Conservation (phyloP, 179 eudicot genomes). For the Carnegiea gigantea region DNA sequence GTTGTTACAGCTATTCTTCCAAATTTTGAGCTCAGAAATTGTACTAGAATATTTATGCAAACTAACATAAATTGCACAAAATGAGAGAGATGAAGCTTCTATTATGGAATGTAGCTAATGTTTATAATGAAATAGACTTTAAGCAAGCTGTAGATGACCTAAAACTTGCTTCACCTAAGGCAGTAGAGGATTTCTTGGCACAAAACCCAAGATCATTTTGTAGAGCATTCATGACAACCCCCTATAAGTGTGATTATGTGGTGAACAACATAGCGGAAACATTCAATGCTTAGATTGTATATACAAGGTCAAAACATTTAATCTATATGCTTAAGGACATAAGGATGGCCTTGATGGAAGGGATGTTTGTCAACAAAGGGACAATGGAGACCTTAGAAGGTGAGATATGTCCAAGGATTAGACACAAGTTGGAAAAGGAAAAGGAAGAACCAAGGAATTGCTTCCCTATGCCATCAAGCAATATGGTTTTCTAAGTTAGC, state of each 20-base stretch:
- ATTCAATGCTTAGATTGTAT: background rate
- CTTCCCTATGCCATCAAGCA: background rate
- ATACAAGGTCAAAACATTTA: background rate
- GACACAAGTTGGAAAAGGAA: no score
- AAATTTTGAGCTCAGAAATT: background rate
- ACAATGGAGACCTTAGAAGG: background rate
- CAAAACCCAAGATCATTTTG: background rate
- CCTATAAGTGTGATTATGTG: background rate
- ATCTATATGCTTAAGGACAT: conserved; percentile 4
- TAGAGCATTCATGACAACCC: background rate
- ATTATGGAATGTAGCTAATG: background rate
- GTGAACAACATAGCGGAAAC: conserved; percentile 1
- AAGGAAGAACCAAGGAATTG: background rate
- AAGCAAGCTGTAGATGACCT: background rate
- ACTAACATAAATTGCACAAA: background rate
- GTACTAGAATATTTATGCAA: background rate
- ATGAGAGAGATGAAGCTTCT: background rate
- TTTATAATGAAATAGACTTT: background rate
- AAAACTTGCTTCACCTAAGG: background rate
- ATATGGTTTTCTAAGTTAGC: background rate
- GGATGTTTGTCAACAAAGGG: background rate
- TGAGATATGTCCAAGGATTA: background rate
- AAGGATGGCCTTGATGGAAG: background rate
- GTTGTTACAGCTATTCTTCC: background rate
- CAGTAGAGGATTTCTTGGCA: background rate